Conservation (phyloP, 768 basidiomycete genomes). For the Termitomyces titanicus region DNA sequence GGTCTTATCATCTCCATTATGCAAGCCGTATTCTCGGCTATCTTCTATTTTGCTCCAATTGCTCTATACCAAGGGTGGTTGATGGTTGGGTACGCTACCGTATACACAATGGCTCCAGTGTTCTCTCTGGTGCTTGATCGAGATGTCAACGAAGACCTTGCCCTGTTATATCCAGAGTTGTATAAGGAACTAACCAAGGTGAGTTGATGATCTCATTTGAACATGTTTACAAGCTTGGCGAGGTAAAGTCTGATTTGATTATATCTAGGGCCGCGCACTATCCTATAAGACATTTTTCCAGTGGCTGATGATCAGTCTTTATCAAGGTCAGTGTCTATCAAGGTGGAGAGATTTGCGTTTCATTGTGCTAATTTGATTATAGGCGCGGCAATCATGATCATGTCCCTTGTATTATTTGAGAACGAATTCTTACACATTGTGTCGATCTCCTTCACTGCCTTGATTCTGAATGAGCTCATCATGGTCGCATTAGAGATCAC, state of each 20-base stretch:
- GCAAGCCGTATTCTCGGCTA: slow-evolving; percentile 94
- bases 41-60: slow-evolving; percentile 93
- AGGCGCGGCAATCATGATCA: slow-evolving; percentile 99
- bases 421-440: slow-evolving; percentile 98
- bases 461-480: slow-evolving; percentile 95
- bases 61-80: slow-evolving; percentile 98
- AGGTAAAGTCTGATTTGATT: background rate
- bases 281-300: slow-evolving; percentile 99
- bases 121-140: slow-evolving; percentile 95
- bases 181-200: slow-evolving; percentile 99
- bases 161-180: slow-evolving; percentile 92
- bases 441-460: slow-evolving; percentile 94
- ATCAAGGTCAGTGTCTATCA: slow-evolving; percentile 68
- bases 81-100: slow-evolving; percentile 93
- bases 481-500: slow-evolving; percentile 99
- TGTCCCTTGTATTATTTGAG: slow-evolving; percentile 94
- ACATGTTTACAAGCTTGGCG: background rate
- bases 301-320: slow-evolving; percentile 96
- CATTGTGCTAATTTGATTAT: background rate
- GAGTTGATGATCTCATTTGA: slow-evolving; percentile 12
- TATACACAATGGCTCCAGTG: slow-evolving; percentile 98
- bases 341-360: background rate
- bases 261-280: slow-evolving; percentile 76
- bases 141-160: slow-evolving; percentile 94
- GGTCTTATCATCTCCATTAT: slow-evolving; percentile 97